A percentile compares a stretch with the other conserved stretches of the same genome.
Conservation (phyloP, 805 yeast genomes). For the Wickerhamomyces kurtzmanii region DNA sequence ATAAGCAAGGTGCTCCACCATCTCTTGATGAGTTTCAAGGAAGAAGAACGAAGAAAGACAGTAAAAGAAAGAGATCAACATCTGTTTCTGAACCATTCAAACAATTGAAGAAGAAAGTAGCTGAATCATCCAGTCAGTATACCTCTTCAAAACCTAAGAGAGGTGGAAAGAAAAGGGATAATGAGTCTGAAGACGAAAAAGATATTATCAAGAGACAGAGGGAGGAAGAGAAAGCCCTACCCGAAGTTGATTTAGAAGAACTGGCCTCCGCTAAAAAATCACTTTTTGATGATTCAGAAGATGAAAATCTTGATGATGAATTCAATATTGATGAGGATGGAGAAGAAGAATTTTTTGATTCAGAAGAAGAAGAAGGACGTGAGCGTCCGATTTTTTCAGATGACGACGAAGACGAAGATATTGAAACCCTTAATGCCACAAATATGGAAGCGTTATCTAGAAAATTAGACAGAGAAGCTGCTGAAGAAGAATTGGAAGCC, state of each 20-base stretch:
- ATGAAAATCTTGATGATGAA: conserved; percentile 26
- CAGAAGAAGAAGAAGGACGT: conserved; percentile 27
- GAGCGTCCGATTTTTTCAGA: conserved; percentile 76
- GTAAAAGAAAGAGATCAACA: conserved; percentile 23
- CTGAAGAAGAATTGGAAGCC: conserved; percentile 52
- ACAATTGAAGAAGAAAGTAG: conserved; percentile 16
- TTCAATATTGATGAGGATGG: conserved; percentile 55
- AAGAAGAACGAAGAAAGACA: conserved; percentile 28
- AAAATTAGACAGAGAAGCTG: conserved; percentile 50
- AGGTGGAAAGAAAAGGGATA: conserved; percentile 12
- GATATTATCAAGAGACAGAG: conserved; percentile 14
- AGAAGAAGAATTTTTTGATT: conserved; percentile 44
- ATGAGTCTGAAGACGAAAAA: conserved; percentile 15
- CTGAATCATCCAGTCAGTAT: conserved; percentile 1
- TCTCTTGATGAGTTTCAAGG: conserved; percentile 73
- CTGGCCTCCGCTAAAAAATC: conserved; percentile 62
- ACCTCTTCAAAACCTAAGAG: conserved; percentile 1
- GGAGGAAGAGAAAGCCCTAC: conserved; percentile 38
- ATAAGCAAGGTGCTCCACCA: conserved; percentile 92
- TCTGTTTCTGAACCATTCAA: conserved; percentile 17
- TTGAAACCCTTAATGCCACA: conserved; percentile 66
- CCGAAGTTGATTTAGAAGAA: conserved; percentile 62
- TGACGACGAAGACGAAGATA: conserved; percentile 52
- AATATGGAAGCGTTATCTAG: conserved; percentile 76
- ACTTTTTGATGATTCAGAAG: conserved; percentile 53